Conservation (phyloP, 2,329 filamentous ascomycete species). For the Ophiostoma australiae region DNA sequence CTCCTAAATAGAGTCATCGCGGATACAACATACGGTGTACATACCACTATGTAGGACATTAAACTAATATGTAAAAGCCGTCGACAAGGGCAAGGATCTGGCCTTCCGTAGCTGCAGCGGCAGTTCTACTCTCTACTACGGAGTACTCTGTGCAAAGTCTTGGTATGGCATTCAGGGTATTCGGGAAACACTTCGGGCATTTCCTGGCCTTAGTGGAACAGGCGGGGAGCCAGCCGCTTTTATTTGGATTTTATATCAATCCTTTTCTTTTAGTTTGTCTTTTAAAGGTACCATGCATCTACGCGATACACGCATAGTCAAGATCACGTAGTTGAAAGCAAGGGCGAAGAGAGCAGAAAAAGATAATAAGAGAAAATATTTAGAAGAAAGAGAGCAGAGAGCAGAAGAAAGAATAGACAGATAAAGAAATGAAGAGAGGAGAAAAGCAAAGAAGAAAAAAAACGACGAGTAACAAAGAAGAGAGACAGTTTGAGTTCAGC, state of each 20-base stretch:
- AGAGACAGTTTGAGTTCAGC: conserved; percentile 13
- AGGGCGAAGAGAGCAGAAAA: background rate
- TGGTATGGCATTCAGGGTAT: background rate
- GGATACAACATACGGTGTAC: background rate
- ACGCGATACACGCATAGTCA: background rate
- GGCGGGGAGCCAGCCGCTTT: too few species aligned
- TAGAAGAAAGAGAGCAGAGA: too few species aligned
- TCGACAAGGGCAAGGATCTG: background rate
- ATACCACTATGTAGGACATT: background rate
- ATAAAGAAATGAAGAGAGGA: background rate
- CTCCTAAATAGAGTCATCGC: too few species aligned
- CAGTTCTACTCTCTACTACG: background rate
- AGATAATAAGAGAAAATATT: background rate
- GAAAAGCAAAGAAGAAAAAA: background rate
- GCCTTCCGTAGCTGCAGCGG: background rate
- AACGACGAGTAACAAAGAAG: background rate
- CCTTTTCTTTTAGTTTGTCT: background rate
- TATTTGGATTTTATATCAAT: background rate
- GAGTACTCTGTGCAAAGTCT: too few species aligned
- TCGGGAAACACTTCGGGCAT: background rate
- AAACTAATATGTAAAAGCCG: background rate
- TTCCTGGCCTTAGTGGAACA: background rate
- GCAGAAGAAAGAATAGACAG: background rate
- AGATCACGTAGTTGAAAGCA: background rate
- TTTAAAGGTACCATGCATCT: background rate